Evolutionary conservation across 108 stramenopile genomes (phyloP).

Genomic region (Seminavis robusta): DNA sequence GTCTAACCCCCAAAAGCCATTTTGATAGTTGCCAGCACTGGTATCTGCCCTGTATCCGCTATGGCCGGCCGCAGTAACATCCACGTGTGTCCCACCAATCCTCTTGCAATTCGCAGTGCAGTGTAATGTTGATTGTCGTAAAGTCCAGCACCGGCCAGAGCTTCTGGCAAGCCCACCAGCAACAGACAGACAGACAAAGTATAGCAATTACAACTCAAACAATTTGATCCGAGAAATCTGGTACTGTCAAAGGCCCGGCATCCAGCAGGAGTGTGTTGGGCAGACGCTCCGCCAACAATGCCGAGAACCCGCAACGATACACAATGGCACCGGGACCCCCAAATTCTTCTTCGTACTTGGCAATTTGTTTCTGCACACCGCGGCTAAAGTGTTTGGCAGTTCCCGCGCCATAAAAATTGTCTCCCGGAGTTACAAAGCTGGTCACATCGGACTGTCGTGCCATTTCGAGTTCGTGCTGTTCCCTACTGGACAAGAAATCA

Average conservation of each 20-base stretch:
- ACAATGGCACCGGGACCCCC: constrained; percentile 23
- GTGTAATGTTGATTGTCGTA: no score
- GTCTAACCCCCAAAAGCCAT: no score
- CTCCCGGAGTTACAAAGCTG: not conserved
- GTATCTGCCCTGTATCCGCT: no score
- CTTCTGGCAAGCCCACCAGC: no score
- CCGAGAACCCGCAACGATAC: constrained; percentile 24
- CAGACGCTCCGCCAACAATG: not conserved
- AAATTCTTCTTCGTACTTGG: constrained; percentile 15
- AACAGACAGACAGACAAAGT: no score
- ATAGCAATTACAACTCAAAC: no score
- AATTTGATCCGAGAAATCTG: no score
- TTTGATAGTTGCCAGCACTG: no score
- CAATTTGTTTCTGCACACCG: constrained; percentile 11
- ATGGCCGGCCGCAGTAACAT: no score
- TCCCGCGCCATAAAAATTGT: constrained; percentile 12
- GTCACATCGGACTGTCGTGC: constrained; percentile 9
- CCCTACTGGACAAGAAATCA: constrained; percentile 21
- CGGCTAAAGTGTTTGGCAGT: constrained; percentile 14
- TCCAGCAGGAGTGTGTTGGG: constrained; percentile 23
- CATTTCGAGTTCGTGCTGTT: constrained; percentile 27
- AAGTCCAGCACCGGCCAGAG: no score
- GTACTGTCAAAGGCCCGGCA: constrained; percentile 27
- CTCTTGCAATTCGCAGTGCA: no score
- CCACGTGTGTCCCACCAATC: no score